phyloP scores from a whole-genome alignment of 129 eudicot genomes.

The Smallanthus sonchifolius region DNA sequence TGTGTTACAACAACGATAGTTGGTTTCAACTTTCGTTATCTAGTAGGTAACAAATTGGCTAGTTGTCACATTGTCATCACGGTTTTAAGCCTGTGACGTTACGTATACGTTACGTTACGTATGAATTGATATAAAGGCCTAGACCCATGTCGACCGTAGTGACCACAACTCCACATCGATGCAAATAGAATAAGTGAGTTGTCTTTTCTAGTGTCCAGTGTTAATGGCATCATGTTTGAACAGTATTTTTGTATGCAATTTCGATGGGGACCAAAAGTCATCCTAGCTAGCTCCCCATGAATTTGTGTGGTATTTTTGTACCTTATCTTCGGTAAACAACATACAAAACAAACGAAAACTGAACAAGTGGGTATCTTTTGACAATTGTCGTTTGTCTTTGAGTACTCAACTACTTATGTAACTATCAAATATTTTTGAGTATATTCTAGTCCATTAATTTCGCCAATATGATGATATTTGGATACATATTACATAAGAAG shows the following conservation, averaged over 20 bases:
- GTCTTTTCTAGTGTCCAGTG: slow-evolving; percentile 36
- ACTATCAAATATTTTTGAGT: background rate
- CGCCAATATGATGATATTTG: background rate
- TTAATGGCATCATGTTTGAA: slow-evolving; percentile 26
- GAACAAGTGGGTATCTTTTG: slow-evolving; percentile 16
- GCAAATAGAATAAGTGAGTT: slow-evolving; percentile 30
- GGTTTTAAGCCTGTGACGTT: background rate
- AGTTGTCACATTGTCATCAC: background rate
- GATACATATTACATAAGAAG: no score
- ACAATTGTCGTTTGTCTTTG: background rate
- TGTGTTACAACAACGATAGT: no score
- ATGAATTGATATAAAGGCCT: background rate
- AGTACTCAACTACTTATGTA: background rate
- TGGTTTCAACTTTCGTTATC: no score
- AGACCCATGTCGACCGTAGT: slow-evolving; percentile 3
- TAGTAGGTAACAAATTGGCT: no score
- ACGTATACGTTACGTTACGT: background rate
- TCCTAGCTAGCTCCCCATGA: slow-evolving; percentile 17
- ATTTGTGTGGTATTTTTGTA: slow-evolving; percentile 30
- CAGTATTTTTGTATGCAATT: background rate
- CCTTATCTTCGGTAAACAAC: slow-evolving; percentile 18
- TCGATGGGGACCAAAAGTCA: slow-evolving; percentile 35
- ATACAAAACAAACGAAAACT: slow-evolving; percentile 13
- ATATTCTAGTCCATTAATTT: background rate
- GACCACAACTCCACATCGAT: slow-evolving; percentile 36